Conservation (phyloP, 208 protist species). For the Tritrichomonas musculus region DNA sequence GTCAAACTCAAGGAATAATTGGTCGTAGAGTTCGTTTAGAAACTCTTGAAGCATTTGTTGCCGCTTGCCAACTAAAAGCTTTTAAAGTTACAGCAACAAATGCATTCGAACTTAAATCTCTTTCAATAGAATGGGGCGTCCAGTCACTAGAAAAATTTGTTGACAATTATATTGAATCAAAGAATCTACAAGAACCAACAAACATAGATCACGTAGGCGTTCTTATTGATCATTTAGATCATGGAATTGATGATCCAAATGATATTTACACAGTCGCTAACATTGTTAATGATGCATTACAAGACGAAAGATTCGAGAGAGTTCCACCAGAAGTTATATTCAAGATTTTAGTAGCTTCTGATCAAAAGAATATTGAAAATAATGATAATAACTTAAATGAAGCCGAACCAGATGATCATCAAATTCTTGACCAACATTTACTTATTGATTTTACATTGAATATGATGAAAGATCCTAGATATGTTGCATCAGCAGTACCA, state of each 20-base stretch:
- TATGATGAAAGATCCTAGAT: no score
- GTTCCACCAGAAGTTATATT: slow-evolving; percentile 2
- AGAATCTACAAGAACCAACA: background rate
- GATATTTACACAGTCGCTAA: background rate
- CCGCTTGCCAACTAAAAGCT: background rate
- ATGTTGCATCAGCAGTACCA: background rate
- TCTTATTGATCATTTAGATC: background rate
- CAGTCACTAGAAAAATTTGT: background rate
- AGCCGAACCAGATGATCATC: no score
- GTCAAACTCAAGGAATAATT: no score
- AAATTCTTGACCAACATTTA: no score
- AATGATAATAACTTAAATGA: no score
- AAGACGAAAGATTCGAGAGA: background rate
- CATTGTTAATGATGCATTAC: background rate
- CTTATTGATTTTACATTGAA: no score
- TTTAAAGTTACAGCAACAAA: background rate
- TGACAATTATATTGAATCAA: slow-evolving; percentile 8
- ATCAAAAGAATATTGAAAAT: background rate
- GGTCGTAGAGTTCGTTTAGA: background rate
- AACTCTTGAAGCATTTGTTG: background rate
- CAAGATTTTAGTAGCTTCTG: background rate
- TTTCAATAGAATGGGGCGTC: background rate
- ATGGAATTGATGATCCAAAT: background rate
- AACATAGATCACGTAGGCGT: background rate
- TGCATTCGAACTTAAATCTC: background rate